Conservation (phyloP, 2,329 filamentous ascomycete genomes). For the Bisporella sp. region DNA sequence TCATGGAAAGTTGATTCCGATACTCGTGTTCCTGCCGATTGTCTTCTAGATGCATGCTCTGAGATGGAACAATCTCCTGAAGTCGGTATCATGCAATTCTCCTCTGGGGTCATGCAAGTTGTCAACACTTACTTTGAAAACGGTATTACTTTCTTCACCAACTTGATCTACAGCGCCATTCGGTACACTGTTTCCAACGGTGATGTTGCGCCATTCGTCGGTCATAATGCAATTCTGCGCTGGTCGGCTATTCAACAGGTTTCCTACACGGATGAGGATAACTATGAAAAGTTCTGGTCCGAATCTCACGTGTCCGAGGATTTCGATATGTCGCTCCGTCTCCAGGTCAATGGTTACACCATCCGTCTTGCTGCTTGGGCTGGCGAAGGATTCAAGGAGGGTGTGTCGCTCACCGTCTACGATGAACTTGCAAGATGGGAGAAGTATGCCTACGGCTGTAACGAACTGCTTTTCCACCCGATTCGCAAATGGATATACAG, state of each 20-base stretch:
- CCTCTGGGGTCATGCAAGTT: constrained; percentile 73
- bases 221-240: constrained; percentile 71
- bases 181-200: constrained; percentile 71
- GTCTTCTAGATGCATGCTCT: constrained; percentile 69
- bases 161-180: constrained; percentile 71
- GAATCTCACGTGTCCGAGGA: constrained; percentile 75
- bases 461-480: constrained; percentile 75
- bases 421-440: constrained; percentile 82
- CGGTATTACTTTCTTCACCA: constrained; percentile 65
- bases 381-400: constrained; percentile 73
- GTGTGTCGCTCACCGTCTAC: constrained; percentile 77
- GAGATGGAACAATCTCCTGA: constrained; percentile 77
- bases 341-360: constrained; percentile 66
- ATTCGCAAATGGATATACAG: constrained; percentile 64
- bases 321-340: constrained; percentile 73
- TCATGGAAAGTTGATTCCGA: constrained; percentile 56
- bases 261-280: constrained; percentile 61
- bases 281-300: constrained; percentile 76
- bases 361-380: constrained; percentile 68
- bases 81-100: constrained; percentile 73
- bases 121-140: constrained; percentile 67
- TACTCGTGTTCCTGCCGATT: constrained; percentile 71
- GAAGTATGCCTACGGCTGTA: constrained; percentile 81
- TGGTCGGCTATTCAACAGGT: constrained; percentile 72
- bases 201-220: constrained; percentile 72